These are phyloP conservation scores for Centaurea solstitialis DNA, from an alignment of 129 eudicot species.

Conservation along the genomic window DNA sequence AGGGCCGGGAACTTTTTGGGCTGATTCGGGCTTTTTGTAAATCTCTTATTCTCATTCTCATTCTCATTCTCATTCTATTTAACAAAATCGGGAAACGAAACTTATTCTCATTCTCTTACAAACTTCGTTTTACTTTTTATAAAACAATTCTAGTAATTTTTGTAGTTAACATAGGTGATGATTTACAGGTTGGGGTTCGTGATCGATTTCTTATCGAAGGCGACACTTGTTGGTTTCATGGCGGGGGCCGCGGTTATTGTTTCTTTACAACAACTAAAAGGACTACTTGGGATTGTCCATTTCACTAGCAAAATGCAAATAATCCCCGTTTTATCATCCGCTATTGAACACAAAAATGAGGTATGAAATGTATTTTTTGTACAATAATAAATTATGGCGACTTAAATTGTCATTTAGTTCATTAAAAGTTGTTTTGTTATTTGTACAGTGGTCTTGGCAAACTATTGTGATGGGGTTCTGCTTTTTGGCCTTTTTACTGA, in stretches of 20 bases:
- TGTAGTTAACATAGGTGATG: neutral
- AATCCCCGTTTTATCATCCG: constrained; percentile 76
- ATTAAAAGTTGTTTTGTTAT: neutral
- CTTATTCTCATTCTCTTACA: neutral
- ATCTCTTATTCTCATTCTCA: neutral
- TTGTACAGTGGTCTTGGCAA: constrained; percentile 96
- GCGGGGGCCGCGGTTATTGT: constrained; percentile 98
- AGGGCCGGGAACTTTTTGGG: neutral
- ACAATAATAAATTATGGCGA: neutral
- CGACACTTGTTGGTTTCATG: constrained; percentile 97
- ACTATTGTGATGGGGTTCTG: constrained; percentile 86
- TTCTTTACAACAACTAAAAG: constrained; percentile 93
- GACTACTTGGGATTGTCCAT: constrained; percentile 91
- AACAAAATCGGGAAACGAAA: neutral
- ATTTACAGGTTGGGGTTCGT: constrained; percentile 85
- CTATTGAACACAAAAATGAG: constrained; percentile 67
- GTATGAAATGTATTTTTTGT: constrained; percentile 23
- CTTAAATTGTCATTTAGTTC: neutral
- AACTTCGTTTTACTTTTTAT: neutral
- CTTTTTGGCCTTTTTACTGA: constrained; percentile 61
- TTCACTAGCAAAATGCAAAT: constrained; percentile 94
- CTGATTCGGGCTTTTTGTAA: neutral
- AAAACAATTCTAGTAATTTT: neutral
- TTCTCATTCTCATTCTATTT: neutral
- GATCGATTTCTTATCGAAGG: constrained; percentile 93